A percentile compares a stretch with the other conserved stretches of the same genome.
Evolutionary conservation across 768 basidiomycete species (phyloP).

Genomic region (Tulasnella sp.): DNA sequence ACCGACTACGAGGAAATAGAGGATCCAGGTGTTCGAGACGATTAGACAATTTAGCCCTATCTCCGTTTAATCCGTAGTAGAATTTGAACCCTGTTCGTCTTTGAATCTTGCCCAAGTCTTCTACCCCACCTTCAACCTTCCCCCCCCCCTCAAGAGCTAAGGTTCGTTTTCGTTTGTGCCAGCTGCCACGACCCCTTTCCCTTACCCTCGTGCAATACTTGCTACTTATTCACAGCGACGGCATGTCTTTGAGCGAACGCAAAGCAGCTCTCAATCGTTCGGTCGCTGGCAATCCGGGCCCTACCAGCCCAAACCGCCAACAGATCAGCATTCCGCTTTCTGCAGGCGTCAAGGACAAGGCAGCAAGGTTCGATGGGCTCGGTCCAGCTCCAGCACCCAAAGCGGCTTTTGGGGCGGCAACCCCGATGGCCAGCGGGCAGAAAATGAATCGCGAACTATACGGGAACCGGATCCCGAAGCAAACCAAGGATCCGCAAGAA

Average conservation of each 20-base stretch:
- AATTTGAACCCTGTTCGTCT: slow-evolving; percentile 2
- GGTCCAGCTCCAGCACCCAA: slow-evolving; percentile 28
- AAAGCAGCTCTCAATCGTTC: slow-evolving; percentile 20
- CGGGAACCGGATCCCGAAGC: slow-evolving; percentile 29
- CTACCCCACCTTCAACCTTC: slow-evolving; percentile 1
- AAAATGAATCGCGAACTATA: slow-evolving; percentile 27
- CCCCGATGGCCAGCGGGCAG: slow-evolving; percentile 25
- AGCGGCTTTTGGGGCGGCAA: slow-evolving; percentile 28
- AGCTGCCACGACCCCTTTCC: not conserved
- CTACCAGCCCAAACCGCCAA: not conserved
- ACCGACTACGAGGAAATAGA: not conserved
- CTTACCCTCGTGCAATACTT: not conserved
- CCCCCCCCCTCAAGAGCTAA: not conserved
- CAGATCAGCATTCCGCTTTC: not conserved
- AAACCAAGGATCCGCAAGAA: not conserved
- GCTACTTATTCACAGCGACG: not conserved
- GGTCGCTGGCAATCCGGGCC: not conserved
- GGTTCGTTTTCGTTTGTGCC: not conserved
- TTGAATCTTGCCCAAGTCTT: slow-evolving; percentile 8
- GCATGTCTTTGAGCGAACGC: slow-evolving; percentile 25
- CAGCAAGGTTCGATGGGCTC: slow-evolving; percentile 21
- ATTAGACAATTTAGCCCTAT: slow-evolving; percentile 8
- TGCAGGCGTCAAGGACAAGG: slow-evolving; percentile 24
- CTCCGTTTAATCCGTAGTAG: slow-evolving; percentile 2
- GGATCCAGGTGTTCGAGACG: not conserved